Conservation (phyloP, 371 early-diverging fungal species). For the Apophysomyces elegans region DNA sequence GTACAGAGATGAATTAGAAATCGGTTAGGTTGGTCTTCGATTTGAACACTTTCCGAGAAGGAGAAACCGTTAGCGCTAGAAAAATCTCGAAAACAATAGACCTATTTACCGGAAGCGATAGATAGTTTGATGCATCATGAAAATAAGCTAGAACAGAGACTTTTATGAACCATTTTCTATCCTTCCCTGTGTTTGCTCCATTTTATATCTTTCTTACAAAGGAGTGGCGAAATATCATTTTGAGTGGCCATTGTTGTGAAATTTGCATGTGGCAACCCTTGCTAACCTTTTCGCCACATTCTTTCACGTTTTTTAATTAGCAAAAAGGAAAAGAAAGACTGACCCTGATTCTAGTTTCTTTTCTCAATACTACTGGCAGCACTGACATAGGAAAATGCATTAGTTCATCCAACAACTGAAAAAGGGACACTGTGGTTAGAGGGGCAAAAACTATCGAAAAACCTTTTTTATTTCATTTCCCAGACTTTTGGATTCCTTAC, state of each 20-base stretch:
- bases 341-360: not conserved
- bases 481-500: not conserved
- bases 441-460: too few species aligned
- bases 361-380: not conserved
- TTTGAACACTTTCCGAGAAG: conserved; percentile 19
- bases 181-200: not conserved
- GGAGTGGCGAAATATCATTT: conserved; percentile 2
- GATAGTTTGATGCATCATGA: not conserved
- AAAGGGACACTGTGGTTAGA: too few species aligned
- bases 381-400: not conserved
- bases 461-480: not conserved
- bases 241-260: conserved; percentile 10
- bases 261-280: conserved; percentile 9
- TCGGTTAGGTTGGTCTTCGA: conserved; percentile 23
- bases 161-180: not conserved
- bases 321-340: not conserved
- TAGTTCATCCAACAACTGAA: not conserved
- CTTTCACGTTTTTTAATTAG: conserved; percentile 5
- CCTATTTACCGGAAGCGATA: conserved; percentile 29
- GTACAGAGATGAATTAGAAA: conserved; percentile 26
- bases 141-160: not conserved
- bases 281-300: not conserved
- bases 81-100: not conserved
- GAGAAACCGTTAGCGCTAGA: not conserved
- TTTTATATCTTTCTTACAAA: not conserved